Evolutionary conservation across 768 basidiomycete species (phyloP).

Genomic region (Leccinum variicolor): DNA sequence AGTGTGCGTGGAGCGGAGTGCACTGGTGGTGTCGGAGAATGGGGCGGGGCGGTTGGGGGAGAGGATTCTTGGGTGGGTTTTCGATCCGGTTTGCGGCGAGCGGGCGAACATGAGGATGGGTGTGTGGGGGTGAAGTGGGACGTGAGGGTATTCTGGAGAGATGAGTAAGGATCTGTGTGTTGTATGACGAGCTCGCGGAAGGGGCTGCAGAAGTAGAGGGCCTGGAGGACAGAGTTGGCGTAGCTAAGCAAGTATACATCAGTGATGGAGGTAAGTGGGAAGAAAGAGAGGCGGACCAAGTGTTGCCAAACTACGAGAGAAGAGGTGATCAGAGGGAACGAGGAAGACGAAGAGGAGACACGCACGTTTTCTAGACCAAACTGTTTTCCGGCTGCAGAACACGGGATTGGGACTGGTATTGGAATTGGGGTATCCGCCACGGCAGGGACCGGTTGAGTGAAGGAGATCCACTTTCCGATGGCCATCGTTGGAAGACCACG

Average conservation of each 20-base stretch:
- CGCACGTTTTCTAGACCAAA: constrained; percentile 98
- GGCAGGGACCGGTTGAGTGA: constrained; percentile 27
- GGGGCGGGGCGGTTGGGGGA: constrained; percentile 26
- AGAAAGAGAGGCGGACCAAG: constrained; percentile 57
- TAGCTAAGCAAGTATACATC: constrained; percentile 54
- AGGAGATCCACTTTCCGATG: constrained; percentile 40
- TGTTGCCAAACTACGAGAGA: constrained; percentile 81
- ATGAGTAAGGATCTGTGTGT: constrained; percentile 49
- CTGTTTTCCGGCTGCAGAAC: constrained; percentile 71
- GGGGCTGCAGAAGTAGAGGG: constrained; percentile 92
- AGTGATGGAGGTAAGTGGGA: constrained; percentile 11
- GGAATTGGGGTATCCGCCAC: constrained; percentile 26
- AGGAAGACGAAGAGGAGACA: constrained; percentile 16
- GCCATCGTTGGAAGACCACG: constrained; percentile 21
- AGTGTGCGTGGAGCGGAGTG: constrained; percentile 68
- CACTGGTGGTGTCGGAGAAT: constrained; percentile 42
- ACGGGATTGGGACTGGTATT: constrained; percentile 37
- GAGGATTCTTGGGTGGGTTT: constrained; percentile 37
- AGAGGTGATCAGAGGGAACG: constrained; percentile 8
- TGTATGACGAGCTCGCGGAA: constrained; percentile 90
- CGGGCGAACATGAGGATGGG: constrained; percentile 29
- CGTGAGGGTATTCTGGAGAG: constrained; percentile 32
- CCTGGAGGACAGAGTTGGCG: constrained; percentile 97
- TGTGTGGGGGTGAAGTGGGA: constrained; percentile 21
- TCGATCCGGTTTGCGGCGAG: constrained; percentile 59